Evolutionary conservation across 257 asterid genomes (phyloP).

Genomic region (Gardenia jasminoides): DNA sequence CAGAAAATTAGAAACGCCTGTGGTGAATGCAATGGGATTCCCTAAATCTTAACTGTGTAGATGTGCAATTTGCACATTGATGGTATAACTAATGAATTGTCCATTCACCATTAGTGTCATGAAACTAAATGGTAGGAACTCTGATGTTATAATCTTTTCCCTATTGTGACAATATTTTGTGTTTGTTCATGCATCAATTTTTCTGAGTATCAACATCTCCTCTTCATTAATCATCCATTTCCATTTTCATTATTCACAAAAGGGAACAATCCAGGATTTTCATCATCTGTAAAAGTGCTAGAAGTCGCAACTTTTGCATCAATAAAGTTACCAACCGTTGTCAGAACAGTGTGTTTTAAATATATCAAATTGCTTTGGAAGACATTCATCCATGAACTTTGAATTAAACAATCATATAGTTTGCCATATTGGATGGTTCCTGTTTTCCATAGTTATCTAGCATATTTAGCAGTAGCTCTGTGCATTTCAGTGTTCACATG

Average conservation of each 20-base stretch:
- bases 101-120: too few relatives aligned
- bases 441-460: not conserved
- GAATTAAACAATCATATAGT: not conserved
- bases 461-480: not conserved
- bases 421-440: not conserved
- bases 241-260: not conserved
- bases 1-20: not conserved
- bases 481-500: not conserved
- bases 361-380: not conserved
- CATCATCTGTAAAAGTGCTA: not conserved
- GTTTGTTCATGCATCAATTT: not conserved
- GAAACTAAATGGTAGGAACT: not conserved
- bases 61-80: not conserved
- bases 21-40: not conserved
- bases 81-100: not conserved
- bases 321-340: not conserved
- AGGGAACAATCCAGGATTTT: not conserved
- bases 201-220: not conserved
- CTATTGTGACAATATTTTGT: not conserved
- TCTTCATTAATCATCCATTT: not conserved
- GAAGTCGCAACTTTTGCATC: not conserved
- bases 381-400: not conserved
- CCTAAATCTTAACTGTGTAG: not conserved
- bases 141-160: not conserved
- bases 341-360: not conserved